phyloP scores from a whole-genome alignment of 768 basidiomycete species.

The Leccinum ochraceum region DNA sequence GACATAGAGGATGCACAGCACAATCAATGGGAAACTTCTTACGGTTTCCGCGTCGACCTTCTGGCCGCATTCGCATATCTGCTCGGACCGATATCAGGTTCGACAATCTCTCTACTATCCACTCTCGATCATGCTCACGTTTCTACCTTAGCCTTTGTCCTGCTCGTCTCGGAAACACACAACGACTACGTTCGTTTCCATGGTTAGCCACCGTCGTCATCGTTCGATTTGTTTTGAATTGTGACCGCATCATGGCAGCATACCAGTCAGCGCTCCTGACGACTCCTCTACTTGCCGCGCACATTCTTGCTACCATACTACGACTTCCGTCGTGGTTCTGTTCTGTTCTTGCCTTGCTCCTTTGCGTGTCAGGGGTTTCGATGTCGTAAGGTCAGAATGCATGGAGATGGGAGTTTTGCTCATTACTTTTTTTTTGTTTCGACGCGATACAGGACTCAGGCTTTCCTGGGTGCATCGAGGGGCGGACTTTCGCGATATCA shows the following conservation, averaged over 20 bases:
- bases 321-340: constrained; percentile 55
- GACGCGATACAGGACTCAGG: constrained; percentile 21
- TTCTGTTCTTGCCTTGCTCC: constrained; percentile 46
- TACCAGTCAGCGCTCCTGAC: constrained; percentile 78
- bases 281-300: constrained; percentile 57
- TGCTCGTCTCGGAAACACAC: constrained; percentile 74
- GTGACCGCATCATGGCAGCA: constrained; percentile 42
- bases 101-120: constrained; percentile 19
- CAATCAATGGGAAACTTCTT: constrained; percentile 72
- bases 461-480: constrained; percentile 54
- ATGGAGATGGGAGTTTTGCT: not conserved
- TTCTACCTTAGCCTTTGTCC: constrained; percentile 47
- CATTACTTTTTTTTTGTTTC: constrained; percentile 9
- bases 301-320: constrained; percentile 55
- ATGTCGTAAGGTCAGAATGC: constrained; percentile 52
- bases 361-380: constrained; percentile 44
- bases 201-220: constrained; percentile 43
- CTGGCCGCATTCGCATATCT: constrained; percentile 66
- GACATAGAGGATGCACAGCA: too few relatives aligned
- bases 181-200: constrained; percentile 81
- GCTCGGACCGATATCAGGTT: constrained; percentile 73
- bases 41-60: constrained; percentile 65
- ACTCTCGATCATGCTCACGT: not conserved
- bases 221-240: constrained; percentile 8
- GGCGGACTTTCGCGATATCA: constrained; percentile 56